phyloP scores from a whole-genome alignment of 2,329 filamentous ascomycete genomes.

The Talaromyces islandicus region DNA sequence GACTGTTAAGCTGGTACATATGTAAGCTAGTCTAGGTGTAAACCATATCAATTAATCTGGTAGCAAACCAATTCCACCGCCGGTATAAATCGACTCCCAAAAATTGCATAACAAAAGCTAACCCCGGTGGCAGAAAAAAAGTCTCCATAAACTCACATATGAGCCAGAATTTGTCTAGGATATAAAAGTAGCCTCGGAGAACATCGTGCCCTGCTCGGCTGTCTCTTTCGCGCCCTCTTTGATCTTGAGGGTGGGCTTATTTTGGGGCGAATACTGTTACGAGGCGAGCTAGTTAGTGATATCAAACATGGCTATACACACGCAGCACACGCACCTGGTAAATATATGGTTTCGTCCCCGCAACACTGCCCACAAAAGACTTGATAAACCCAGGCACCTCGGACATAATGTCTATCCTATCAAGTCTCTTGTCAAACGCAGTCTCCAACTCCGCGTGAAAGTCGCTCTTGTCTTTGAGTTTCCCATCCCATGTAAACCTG shows the following conservation, averaged over 20 bases:
- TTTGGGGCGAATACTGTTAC: conserved; percentile 61
- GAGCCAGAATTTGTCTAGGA: conserved; percentile 44
- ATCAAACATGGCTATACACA: not conserved
- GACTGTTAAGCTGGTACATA: not conserved
- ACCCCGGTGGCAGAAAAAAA: not conserved
- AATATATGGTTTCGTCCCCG: conserved; percentile 93
- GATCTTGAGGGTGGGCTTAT: conserved; percentile 68
- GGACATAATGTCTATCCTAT: conserved; percentile 91
- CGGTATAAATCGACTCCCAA: not conserved
- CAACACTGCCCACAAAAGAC: conserved; percentile 79
- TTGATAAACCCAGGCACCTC: conserved; percentile 96
- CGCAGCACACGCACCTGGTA: conserved; percentile 64
- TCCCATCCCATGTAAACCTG: conserved; percentile 73
- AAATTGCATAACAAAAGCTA: not conserved
- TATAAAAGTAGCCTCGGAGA: conserved; percentile 95
- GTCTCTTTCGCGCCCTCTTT: conserved; percentile 77
- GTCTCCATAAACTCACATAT: not conserved
- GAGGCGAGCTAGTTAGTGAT: conserved; percentile 14
- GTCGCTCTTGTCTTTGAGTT: conserved; percentile 67
- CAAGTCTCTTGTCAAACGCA: conserved; percentile 61
- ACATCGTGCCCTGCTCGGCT: conserved; percentile 70
- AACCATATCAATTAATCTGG: not conserved
- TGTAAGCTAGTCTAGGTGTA: not conserved
- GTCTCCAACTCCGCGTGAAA: conserved; percentile 66
- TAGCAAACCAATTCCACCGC: not conserved